Base-by-base conservation (phyloP, 2,329 filamentous ascomycete genomes). In the Madurella fahalii region DNA sequence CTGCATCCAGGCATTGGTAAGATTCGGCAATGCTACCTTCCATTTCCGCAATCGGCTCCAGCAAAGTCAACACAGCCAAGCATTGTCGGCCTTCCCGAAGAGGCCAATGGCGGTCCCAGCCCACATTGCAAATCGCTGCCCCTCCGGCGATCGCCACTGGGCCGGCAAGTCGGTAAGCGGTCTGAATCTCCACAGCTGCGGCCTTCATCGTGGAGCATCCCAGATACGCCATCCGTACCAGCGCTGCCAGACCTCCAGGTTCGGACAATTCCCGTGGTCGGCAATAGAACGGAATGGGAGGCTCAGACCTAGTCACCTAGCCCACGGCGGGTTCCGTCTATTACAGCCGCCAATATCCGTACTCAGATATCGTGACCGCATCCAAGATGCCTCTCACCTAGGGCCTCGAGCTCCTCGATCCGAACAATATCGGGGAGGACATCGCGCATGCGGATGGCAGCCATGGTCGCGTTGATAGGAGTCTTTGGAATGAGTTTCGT, bases 331-430 rank as follows among this genome's bases (percentile, higher is more conserved):
- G 11, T 4, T 12, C 34, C 13, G 9, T 9, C 34, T 11, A 37
- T 11, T 34, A 34, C 31, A n/a, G 25, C 7, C 25, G 25, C 25
- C 25, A 25, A 25, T 25, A 25, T 25, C 25, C 18, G 34, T 34
- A 34, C 17, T 40, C 54, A 68, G 13, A 69, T 61, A 12, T 69
- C 67, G 41, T 69, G 64, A 5, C 69, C 68, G 40, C 69, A 72
- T 8, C 70, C 70, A 5, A 71, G 53, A 39, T 72, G 69, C 11
- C 65, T 61, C 51, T 72, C 64, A 2, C 70, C 69, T 37, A 70
- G 58, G 0, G 68, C 69, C 51, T 68, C 67, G 5, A 72, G 54
- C 57, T 70, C 67, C 30, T 65, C 65, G 11, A 71, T 68, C 15
- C 61, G 52, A 7, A 62, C 52, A 18, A 63, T 17, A 32, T 61